Evolutionary conservation across 257 asterid species (phyloP).

Genomic region (Solanum etuberosum): DNA sequence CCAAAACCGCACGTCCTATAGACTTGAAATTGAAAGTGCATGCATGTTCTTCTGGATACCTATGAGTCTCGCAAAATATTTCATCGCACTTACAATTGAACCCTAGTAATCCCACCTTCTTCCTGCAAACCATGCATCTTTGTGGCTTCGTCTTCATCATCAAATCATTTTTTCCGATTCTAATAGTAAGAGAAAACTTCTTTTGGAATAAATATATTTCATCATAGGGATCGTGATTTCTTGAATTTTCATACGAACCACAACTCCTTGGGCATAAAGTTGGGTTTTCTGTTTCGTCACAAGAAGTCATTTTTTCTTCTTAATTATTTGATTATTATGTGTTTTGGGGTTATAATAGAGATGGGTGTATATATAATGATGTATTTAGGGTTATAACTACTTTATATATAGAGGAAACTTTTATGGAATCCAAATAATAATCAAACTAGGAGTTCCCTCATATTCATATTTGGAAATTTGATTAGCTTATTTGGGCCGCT

Average conservation of each 20-base stretch:
- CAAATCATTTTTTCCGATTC: too few species aligned
- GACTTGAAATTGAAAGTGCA: slow-evolving; percentile 22
- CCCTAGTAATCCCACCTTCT: slow-evolving; percentile 13
- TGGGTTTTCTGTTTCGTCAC: not conserved
- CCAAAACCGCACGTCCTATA: not conserved
- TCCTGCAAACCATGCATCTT: too few species aligned
- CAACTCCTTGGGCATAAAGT: not conserved
- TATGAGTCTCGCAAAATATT: slow-evolving; percentile 14
- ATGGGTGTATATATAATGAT: not conserved
- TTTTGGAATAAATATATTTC: too few species aligned
- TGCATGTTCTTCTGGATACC: slow-evolving; percentile 18
- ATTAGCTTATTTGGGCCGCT: not conserved
- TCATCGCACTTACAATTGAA: slow-evolving; percentile 18
- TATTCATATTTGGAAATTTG: not conserved
- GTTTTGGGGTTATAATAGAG: too few species aligned
- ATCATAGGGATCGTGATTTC: not conserved
- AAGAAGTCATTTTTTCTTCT: not conserved
- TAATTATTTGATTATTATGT: too few species aligned
- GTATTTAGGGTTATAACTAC: not conserved
- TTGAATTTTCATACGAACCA: not conserved
- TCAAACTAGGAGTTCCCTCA: not conserved
- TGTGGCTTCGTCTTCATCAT: too few species aligned
- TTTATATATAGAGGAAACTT: not conserved
- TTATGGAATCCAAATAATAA: not conserved
- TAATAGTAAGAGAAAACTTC: too few species aligned